A percentile compares a stretch with the other conserved stretches of the same genome.
Evolutionary conservation across 768 basidiomycete species (phyloP).

Genomic region (Mycena maculata): DNA sequence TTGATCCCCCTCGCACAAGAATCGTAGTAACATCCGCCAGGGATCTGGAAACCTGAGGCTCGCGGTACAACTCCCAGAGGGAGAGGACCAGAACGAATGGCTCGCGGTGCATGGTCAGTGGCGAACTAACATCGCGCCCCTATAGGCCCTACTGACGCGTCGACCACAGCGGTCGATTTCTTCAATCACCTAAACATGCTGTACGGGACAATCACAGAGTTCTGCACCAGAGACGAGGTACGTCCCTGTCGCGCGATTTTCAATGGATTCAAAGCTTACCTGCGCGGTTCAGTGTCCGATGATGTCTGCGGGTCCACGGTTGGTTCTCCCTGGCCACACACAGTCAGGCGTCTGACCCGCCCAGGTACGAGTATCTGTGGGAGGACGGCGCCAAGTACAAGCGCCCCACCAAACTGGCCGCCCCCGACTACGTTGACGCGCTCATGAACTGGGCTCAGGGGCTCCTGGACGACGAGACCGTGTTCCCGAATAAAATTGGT

Average conservation of each 20-base stretch:
- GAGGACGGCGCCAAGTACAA: slow-evolving; percentile 91
- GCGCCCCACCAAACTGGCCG: slow-evolving; percentile 92
- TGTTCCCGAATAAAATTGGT: slow-evolving; percentile 98
- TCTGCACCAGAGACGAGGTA: slow-evolving; percentile 94
- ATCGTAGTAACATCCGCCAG: slow-evolving; percentile 51
- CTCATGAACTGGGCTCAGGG: slow-evolving; percentile 99
- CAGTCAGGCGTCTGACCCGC: background rate
- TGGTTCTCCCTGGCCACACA: slow-evolving; percentile 39
- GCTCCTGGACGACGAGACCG: slow-evolving; percentile 88
- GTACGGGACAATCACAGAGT: slow-evolving; percentile 98
- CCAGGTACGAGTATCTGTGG: slow-evolving; percentile 94
- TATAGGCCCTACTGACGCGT: slow-evolving; percentile 11
- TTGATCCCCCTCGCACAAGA: background rate
- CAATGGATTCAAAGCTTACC: slow-evolving; percentile 19
- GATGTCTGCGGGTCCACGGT: slow-evolving; percentile 97
- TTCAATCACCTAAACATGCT: slow-evolving; percentile 99
- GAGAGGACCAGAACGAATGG: slow-evolving; percentile 98
- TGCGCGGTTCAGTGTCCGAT: slow-evolving; percentile 78
- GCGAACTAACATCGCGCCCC: background rate
- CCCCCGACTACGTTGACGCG: slow-evolving; percentile 96
- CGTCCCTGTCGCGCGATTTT: slow-evolving; percentile 36
- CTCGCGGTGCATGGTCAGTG: slow-evolving; percentile 95
- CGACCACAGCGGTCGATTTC: slow-evolving; percentile 92
- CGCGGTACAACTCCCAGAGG: slow-evolving; percentile 94
- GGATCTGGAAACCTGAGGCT: slow-evolving; percentile 95